Evolutionary conservation across 2,329 filamentous ascomycete species (phyloP), one percentile per base, ranked within the genome.

Genomic region (Colletotrichum horii): DNA sequence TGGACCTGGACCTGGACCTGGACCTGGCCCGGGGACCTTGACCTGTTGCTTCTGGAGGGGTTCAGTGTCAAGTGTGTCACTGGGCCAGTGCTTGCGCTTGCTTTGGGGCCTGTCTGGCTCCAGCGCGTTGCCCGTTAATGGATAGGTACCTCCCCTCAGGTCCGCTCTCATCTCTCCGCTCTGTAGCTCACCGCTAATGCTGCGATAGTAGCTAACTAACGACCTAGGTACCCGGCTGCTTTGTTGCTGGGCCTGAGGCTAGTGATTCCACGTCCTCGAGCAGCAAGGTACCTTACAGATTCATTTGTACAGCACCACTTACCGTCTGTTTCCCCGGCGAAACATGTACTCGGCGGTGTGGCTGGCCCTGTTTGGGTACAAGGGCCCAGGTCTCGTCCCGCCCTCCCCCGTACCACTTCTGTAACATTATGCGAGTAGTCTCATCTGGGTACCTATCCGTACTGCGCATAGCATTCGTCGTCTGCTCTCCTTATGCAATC

Each of bases 1-100:
- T 72, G 48, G 72, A 72, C 70, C 38, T 43, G 38, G 38, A 38
- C 36, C 38, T 43, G 38, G 38, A 48, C 43, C 43, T 48, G 43
- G 43, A 52, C 43, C 43, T 32, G 30, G 30, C 28, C 28, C 28
- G 28, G 28, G 28, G 28, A 28, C 28, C 28, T 28, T 8, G 30
- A 32, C 30, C 30, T 66, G 24, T 48, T 69, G 70, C 71, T 69
- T 69, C 52, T 74, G 70, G 74, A 74, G 74, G 73, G 74, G 70
- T 76, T 74, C 70, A 69, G 73, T 60, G 70, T 67, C 69, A 62
- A 74, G 74, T 64, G 70, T 74, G 74, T 76, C 74, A 76, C 65
- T 76, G 70, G 73, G 48, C 65, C 70, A 76, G 74, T 76, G 58
- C 74, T 58, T 58, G 43, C 43, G 58, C 70, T 69, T 43, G 70